Evolutionary conservation across 306 rosid species (phyloP).

Genomic region (Prunus mira): DNA sequence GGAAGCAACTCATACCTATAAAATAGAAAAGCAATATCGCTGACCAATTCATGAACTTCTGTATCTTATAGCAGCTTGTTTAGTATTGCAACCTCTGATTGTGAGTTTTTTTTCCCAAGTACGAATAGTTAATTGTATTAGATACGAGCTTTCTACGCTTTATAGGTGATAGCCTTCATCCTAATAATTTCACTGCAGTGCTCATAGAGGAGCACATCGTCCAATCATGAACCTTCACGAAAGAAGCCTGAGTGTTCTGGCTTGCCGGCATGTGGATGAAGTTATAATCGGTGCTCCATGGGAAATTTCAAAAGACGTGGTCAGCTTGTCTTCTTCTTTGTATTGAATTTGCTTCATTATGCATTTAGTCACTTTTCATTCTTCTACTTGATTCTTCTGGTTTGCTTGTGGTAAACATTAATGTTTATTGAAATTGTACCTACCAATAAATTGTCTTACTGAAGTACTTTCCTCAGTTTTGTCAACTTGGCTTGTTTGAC

Average conservation of each 20-base stretch:
- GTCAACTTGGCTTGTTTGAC: background rate
- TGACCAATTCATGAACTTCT: background rate
- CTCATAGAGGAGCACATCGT: constrained; percentile 85
- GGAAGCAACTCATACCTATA: background rate
- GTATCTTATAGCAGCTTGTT: background rate
- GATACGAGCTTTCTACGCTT: background rate
- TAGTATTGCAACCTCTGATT: background rate
- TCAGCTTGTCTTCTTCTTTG: constrained; percentile 33
- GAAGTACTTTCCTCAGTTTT: background rate
- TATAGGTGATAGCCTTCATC: background rate
- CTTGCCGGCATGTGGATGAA: constrained; percentile 96
- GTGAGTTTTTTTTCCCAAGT: background rate
- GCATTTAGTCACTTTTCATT: constrained; percentile 1
- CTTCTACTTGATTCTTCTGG: constrained; percentile 14
- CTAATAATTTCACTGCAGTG: constrained; percentile 44
- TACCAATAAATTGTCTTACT: background rate
- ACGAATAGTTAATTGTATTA: background rate
- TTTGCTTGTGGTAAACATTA: background rate
- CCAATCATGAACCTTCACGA: constrained; percentile 98
- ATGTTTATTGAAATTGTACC: background rate
- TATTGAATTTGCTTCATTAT: constrained; percentile 10
- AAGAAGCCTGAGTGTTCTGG: constrained; percentile 95
- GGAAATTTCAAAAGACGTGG: constrained; percentile 89
- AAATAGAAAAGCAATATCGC: background rate
- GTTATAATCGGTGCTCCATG: constrained; percentile 98